Evolutionary conservation across 768 basidiomycete species (phyloP).

Genomic region (Hygrocybe coccinea): DNA sequence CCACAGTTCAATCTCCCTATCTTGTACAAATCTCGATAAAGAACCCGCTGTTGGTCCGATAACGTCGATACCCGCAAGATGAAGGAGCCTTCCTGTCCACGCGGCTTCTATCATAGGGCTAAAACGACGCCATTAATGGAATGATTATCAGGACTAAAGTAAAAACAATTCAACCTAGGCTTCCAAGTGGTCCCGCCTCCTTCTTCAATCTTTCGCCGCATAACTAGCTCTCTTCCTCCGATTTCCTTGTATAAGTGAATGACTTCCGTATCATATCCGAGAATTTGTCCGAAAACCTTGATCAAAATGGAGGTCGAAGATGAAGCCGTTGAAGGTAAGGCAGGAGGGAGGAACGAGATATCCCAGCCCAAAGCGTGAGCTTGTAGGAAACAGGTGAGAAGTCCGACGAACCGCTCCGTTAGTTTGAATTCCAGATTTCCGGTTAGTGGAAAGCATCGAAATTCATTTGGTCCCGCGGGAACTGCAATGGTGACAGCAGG

Average conservation of each 20-base stretch:
- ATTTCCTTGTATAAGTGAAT: slow-evolving; percentile 66
- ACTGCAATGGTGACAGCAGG: slow-evolving; percentile 34
- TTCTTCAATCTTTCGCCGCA: slow-evolving; percentile 54
- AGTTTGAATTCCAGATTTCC: slow-evolving; percentile 40
- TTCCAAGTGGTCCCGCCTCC: slow-evolving; percentile 58
- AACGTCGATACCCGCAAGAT: slow-evolving; percentile 59
- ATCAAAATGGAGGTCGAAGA: slow-evolving; percentile 56
- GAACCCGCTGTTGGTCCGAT: slow-evolving; percentile 63
- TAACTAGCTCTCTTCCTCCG: slow-evolving; percentile 59
- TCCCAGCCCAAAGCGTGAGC: slow-evolving; percentile 64
- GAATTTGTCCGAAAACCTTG: slow-evolving; percentile 46
- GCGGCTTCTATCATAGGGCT: slow-evolving; percentile 56
- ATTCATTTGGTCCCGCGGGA: slow-evolving; percentile 43
- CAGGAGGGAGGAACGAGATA: slow-evolving; percentile 57
- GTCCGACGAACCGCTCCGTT: slow-evolving; percentile 49
- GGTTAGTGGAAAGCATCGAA: slow-evolving; percentile 45
- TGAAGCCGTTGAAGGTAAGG: slow-evolving; percentile 55
- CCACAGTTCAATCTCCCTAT: slow-evolving; percentile 63
- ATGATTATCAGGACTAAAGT: neutral
- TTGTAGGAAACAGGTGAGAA: slow-evolving; percentile 56
- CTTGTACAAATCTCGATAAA: slow-evolving; percentile 53
- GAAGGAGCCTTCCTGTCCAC: slow-evolving; percentile 52
- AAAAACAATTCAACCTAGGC: slow-evolving; percentile 41
- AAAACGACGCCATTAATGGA: neutral
- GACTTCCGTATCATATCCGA: slow-evolving; percentile 58